Evolutionary conservation across 495 filamentous ascomycete species (phyloP).

Genomic region (Penicillium paxilli): DNA sequence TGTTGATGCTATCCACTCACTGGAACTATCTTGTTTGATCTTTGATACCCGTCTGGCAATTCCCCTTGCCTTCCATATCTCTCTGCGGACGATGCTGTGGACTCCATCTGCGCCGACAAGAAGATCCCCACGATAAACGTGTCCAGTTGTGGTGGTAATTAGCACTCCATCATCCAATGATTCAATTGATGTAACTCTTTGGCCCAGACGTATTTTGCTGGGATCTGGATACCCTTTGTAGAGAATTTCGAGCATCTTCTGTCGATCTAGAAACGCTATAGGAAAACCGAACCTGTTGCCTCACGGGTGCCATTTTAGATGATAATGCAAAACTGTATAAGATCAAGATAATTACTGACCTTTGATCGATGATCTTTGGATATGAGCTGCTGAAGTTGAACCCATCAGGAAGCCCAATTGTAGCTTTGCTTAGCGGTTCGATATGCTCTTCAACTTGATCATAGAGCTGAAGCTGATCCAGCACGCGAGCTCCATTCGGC

Average conservation of each 20-base stretch:
- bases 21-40: background rate
- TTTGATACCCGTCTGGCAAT: background rate
- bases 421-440: constrained; percentile 12
- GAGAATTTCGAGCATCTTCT: constrained; percentile 26
- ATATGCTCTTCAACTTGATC: background rate
- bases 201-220: background rate
- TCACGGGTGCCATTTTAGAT: background rate
- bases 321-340: background rate
- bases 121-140: constrained; percentile 32
- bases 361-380: constrained; percentile 4
- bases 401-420: constrained; percentile 13
- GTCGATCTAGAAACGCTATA: constrained; percentile 32
- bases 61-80: constrained; percentile 30
- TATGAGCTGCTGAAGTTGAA: constrained; percentile 10
- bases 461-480: constrained; percentile 44
- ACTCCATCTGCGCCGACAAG: constrained; percentile 36
- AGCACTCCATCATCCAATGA: background rate
- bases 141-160: background rate
- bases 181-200: background rate
- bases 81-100: constrained; percentile 17
- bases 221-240: constrained; percentile 12
- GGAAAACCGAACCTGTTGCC: constrained; percentile 17
- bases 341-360: background rate
- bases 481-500: constrained; percentile 37
- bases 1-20: background rate